Conservation (phyloP, 495 filamentous ascomycete genomes). For the Trichoderma parareesei region DNA sequence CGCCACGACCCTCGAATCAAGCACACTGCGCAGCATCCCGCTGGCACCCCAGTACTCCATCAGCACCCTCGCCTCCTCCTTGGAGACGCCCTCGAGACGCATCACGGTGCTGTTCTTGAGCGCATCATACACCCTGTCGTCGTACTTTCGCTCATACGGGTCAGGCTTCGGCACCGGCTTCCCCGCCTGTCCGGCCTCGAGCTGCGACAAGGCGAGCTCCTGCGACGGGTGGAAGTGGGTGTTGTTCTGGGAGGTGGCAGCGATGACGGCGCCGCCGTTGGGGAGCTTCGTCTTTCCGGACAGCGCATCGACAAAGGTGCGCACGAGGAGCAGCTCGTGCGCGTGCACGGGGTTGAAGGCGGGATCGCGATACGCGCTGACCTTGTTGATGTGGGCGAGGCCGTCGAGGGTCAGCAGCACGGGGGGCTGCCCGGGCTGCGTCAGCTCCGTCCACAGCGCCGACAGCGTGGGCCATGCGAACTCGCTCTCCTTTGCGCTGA, state of each 20-base stretch:
- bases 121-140: conserved; percentile 56
- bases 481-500: conserved; percentile 65
- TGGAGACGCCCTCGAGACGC: conserved; percentile 56
- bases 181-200: conserved; percentile 29
- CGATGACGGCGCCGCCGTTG: conserved; percentile 73
- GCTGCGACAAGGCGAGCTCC: conserved; percentile 53
- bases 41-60: conserved; percentile 93
- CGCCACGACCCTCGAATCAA: conserved; percentile 64
- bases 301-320: conserved; percentile 66
- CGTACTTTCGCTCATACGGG: conserved; percentile 55
- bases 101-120: conserved; percentile 44
- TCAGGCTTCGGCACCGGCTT: conserved; percentile 47
- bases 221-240: conserved; percentile 51
- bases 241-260: conserved; percentile 62
- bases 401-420: conserved; percentile 73
- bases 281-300: conserved; percentile 49
- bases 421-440: conserved; percentile 58
- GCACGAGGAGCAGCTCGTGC: conserved; percentile 70
- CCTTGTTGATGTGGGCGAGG: conserved; percentile 67
- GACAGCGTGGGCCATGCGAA: conserved; percentile 75
- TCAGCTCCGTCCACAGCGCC: conserved; percentile 73
- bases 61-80: conserved; percentile 64
- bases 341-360: conserved; percentile 71
- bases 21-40: conserved; percentile 60
- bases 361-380: conserved; percentile 60